A percentile compares a stretch with the other conserved stretches of the same genome.
phyloP scores from a whole-genome alignment of 805 yeast species.

The Barnettozyma sucrosica region DNA sequence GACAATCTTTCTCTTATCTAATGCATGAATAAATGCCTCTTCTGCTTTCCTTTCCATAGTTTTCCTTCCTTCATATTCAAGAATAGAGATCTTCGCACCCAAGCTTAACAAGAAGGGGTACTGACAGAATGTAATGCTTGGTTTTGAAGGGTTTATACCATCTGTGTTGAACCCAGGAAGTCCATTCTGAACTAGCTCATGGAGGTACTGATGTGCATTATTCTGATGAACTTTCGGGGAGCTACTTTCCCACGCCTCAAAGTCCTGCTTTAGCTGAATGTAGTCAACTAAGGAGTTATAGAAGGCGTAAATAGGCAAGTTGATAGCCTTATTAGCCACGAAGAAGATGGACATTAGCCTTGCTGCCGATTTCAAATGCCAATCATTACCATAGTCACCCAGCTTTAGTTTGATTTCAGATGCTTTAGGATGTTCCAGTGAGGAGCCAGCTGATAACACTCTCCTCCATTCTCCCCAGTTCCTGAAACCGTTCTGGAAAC shows the following conservation, averaged over 20 bases:
- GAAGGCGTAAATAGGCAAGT: conserved; percentile 32
- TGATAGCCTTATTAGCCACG: conserved; percentile 40
- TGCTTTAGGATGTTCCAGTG: conserved; percentile 1
- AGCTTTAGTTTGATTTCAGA: conserved; percentile 34
- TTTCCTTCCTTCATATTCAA: conserved; percentile 75
- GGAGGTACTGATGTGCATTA: conserved; percentile 5
- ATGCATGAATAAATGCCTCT: conserved; percentile 75
- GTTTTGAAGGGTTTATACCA: conserved; percentile 6
- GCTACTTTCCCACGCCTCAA: conserved; percentile 69
- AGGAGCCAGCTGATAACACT: background rate
- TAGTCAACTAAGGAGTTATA: conserved; percentile 82
- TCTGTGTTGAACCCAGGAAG: conserved; percentile 4
- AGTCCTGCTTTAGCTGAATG: conserved; percentile 71
- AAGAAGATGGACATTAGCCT: conserved; percentile 49
- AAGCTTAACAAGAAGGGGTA: conserved; percentile 77
- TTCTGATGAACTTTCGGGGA: conserved; percentile 15
- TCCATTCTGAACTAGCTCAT: conserved; percentile 16
- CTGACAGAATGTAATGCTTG: conserved; percentile 61
- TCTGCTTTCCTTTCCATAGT: conserved; percentile 86
- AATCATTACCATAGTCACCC: conserved; percentile 67
- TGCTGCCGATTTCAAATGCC: conserved; percentile 74
- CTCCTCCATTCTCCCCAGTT: conserved; percentile 11
- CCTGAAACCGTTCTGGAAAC: conserved; percentile 10
- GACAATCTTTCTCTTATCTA: conserved; percentile 53
- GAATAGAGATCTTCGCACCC: conserved; percentile 73